A percentile compares a stretch with the other conserved stretches of the same genome.
Evolutionary conservation across 495 filamentous ascomycete genomes (phyloP).

Genomic region (Bacidia gigantensis): DNA sequence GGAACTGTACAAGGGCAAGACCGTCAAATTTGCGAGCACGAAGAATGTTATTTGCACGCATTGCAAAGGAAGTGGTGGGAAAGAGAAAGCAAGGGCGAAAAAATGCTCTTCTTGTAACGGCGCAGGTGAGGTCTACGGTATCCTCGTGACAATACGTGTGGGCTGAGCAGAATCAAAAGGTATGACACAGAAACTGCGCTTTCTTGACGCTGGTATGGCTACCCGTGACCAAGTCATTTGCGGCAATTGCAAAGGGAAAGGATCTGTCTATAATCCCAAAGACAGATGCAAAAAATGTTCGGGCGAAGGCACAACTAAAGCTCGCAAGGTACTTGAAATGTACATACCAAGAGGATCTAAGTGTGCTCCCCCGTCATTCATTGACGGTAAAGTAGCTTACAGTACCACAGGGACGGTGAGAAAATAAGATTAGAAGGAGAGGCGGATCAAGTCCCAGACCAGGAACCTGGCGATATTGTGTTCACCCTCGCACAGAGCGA

Average conservation of each 20-base stretch:
- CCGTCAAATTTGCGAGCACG: conserved; percentile 82
- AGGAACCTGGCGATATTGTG: conserved; percentile 83
- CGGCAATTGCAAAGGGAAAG: conserved; percentile 64
- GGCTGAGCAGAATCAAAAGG: conserved; percentile 29
- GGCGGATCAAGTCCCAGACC: conserved; percentile 83
- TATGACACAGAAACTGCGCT: conserved; percentile 52
- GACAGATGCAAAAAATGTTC: conserved; percentile 98
- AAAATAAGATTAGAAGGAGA: conserved; percentile 83
- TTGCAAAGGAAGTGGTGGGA: conserved; percentile 84
- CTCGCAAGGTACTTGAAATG: conserved; percentile 86
- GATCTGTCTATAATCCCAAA: conserved; percentile 78
- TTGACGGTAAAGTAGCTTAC: conserved; percentile 13
- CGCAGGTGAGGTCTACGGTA: conserved; percentile 26
- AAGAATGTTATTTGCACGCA: conserved; percentile 79
- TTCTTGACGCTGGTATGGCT: conserved; percentile 68
- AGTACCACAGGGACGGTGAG: conserved; percentile 52
- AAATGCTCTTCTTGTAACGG: conserved; percentile 75
- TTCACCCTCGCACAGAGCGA: conserved; percentile 73
- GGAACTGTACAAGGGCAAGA: conserved; percentile 96
- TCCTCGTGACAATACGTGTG: neutral
- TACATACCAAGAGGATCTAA: conserved; percentile 85
- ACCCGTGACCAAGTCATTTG: conserved; percentile 62
- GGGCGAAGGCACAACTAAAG: conserved; percentile 63
- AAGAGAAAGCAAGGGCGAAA: conserved; percentile 78
- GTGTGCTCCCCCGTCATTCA: conserved; percentile 18